Base-by-base conservation (phyloP, 768 basidiomycete genomes). In the Filobasidium floriforme region DNA sequence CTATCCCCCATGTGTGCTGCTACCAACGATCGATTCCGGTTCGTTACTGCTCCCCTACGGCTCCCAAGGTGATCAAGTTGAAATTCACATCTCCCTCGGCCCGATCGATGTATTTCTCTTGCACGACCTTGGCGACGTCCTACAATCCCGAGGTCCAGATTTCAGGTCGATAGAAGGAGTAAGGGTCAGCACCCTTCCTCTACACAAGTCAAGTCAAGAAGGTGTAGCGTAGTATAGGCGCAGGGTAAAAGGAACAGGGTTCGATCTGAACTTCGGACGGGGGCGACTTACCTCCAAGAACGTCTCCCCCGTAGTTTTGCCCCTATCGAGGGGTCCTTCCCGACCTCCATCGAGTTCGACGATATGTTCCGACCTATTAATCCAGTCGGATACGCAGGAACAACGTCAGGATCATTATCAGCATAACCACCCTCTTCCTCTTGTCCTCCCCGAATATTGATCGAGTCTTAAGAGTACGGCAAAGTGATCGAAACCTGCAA, bases 321-420 rank as follows among this genome's bases (percentile, higher is more conserved):
- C 79, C 41, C 73, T 83, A 75, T 96, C 92, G 70, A 96, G 81
- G 0, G 92, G 91, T 2, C 89, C 89, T 10, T 75, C 79, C 52
- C 92, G 80, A 28, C 60, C 57, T 51, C 85, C 80, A 78, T 96
- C 92, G 57, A 98, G 80, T 77, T 96, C 93, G 54, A 94, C 80
- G 7, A 96, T 76, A 55, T 88, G 82, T 41, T 73, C 71, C 68
- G 77, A 68, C 11, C 72, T 70, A 40, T n/a, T n/a, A n/a, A n/a
- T n/a, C n/a, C n/a, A n/a, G n/a, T n/a, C n/a, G n/a, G n/a, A n/a
- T n/a, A n/a, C n/a, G n/a, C n/a, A n/a, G n/a, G n/a, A n/a, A n/a
- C 18, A 66, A 41, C 24, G 24, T n/a, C 18, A 5, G 2, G 5
- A 26, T 37, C 29, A 3, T n/a, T n/a, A n/a, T n/a, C n/a, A n/a